phyloP scores from a whole-genome alignment of 2,329 filamentous ascomycete species.

The Colletotrichum lupini region DNA sequence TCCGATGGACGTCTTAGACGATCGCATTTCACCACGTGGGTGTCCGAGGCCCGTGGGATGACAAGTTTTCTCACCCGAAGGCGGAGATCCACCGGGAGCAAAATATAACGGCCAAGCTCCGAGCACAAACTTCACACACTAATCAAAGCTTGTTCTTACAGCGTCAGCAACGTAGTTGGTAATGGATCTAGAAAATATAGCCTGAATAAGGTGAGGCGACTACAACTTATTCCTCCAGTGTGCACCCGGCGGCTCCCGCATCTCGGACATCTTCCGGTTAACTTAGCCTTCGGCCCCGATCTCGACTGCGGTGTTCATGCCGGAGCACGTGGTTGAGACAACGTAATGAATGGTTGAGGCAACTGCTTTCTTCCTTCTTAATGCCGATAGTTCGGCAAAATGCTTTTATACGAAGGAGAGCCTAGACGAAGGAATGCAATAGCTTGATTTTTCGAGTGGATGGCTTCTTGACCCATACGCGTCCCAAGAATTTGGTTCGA shows the following conservation, averaged over 20 bases:
- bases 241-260: neutral
- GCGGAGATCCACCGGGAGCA: neutral
- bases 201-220: neutral
- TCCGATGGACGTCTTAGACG: constrained; percentile 24
- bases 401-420: neutral
- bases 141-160: neutral
- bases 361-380: no score
- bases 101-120: neutral
- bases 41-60: neutral
- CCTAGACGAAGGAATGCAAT: neutral
- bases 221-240: neutral
- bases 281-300: neutral
- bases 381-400: neutral
- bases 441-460: neutral
- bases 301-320: neutral
- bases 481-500: neutral
- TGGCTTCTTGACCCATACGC: neutral
- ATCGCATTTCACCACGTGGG: constrained; percentile 24
- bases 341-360: neutral
- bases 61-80: neutral
- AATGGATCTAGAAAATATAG: neutral
- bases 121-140: neutral
- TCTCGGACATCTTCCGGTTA: constrained; percentile 19
- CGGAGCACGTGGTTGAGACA: neutral
- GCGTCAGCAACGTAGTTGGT: no score